Evolutionary conservation across 1,139 yeast species (phyloP), one percentile per base, ranked within the genome.

Genomic region (Zhuliangozyma blackwelliae): DNA sequence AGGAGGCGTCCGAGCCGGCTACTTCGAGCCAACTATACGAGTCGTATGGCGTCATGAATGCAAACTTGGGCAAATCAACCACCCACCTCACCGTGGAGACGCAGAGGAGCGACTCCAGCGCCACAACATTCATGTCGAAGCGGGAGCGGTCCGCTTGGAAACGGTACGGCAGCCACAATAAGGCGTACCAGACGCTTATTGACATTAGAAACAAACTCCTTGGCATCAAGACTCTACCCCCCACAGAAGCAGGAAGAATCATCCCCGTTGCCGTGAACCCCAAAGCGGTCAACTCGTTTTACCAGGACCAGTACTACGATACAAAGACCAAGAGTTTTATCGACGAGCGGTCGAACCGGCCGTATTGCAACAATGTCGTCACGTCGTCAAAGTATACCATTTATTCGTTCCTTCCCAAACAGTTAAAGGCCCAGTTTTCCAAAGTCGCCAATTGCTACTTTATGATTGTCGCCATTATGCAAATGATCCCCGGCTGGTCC

Each of bases 401-500:
- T 2, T 79, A 82, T 54, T 77, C 92, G 34, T 92, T 94, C 50
- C 51, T 92, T 2, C 98, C 98, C 4, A 79, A 92, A 44, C 97
- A 92, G 54, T 57, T 92, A 32, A 73, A 77, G 44, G 96, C 95
- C 2, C 98, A 92, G 57, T 90, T 92, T 52, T 87, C 96, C 13
- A 92, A 89, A 56, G 55, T 92, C 33, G 98, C 98, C 12, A 92
- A 92, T 53, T 72, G 92, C 48, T 75, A 89, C 58, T 89, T 92
- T 60, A 62, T 92, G 75, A 71, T 79, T 8, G 94, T 92, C 20
- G 90, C 97, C 3, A 85, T 92, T 42, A 68, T 90, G 72, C 97
- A 92, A 56, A 82, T 90, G 94, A 83, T 92, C 37, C 98, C 98
- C 0, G 79, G 90, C 1, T 92, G 97, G 97, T 88, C 97, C 3